These are phyloP conservation scores for Boletus rubropictus DNA, from an alignment of 768 basidiomycete species.

Conservation along the genomic window DNA sequence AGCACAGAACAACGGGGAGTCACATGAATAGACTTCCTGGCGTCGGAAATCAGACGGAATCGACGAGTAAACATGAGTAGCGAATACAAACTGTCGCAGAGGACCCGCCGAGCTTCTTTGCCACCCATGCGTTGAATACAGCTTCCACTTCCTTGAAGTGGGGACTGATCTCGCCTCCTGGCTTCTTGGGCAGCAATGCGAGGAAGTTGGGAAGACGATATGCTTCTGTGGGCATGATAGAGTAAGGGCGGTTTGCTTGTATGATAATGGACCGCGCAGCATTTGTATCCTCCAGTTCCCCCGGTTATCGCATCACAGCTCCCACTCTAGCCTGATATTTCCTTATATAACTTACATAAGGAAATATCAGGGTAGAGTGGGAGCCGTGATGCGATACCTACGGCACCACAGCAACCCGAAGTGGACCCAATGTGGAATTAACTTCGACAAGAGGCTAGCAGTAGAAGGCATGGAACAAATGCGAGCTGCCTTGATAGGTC, in stretches of 20 bases:
- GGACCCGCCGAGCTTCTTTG: neutral
- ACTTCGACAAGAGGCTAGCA: too few species aligned
- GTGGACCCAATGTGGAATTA: too few species aligned
- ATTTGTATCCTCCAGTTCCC: neutral
- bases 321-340: too few species aligned
- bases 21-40: slow-evolving; percentile 25
- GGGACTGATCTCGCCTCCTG: slow-evolving; percentile 25
- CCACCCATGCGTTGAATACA: slow-evolving; percentile 3
- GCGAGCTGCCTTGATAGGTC: too few species aligned
- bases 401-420: too few species aligned
- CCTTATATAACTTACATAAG: too few species aligned
- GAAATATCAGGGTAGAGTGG: too few species aligned
- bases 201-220: slow-evolving; percentile 26
- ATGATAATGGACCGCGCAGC: neutral
- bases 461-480: too few species aligned
- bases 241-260: neutral
- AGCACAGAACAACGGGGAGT: neutral
- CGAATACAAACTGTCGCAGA: neutral
- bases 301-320: too few species aligned
- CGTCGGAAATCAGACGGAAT: neutral
- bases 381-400: too few species aligned
- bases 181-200: slow-evolving; percentile 21
- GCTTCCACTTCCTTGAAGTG: slow-evolving; percentile 20
- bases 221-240: slow-evolving; percentile 1
- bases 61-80: too few species aligned